Evolutionary conservation across 805 yeast species (phyloP).

Genomic region (Myxozyma neglecta): DNA sequence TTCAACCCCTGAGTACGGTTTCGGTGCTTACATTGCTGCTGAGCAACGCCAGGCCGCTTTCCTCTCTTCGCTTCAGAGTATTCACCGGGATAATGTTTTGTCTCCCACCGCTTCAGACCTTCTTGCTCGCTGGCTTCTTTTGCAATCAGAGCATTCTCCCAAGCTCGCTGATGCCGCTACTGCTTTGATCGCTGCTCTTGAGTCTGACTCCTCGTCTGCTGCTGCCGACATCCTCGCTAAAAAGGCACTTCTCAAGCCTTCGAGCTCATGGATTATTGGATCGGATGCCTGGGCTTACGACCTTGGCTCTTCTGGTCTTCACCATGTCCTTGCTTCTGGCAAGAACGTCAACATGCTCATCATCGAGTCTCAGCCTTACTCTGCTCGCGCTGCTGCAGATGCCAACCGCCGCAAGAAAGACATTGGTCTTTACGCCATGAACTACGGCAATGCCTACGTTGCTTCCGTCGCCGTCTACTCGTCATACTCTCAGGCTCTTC

Average conservation of each 20-base stretch:
- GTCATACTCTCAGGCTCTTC: conserved; percentile 87
- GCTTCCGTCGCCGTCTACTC: conserved; percentile 93
- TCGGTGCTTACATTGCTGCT: conserved; percentile 66
- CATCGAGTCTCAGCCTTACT: conserved; percentile 78
- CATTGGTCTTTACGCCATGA: conserved; percentile 92
- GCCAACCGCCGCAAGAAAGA: conserved; percentile 70
- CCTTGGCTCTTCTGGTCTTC: conserved; percentile 88
- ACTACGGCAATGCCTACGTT: conserved; percentile 82
- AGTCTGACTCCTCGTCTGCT: conserved; percentile 41
- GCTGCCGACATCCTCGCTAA: conserved; percentile 51
- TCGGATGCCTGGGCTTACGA: conserved; percentile 96
- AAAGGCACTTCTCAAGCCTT: conserved; percentile 49
- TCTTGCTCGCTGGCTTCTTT: conserved; percentile 70
- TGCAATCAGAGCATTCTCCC: conserved; percentile 24
- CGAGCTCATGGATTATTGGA: conserved; percentile 80
- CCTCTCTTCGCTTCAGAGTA: conserved; percentile 47
- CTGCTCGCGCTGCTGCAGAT: conserved; percentile 41
- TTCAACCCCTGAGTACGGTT: conserved; percentile 75
- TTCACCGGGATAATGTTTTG: conserved; percentile 41
- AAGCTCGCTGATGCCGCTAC: conserved; percentile 37
- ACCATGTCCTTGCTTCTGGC: conserved; percentile 72
- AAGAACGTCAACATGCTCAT: conserved; percentile 79
- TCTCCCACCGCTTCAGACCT: conserved; percentile 52
- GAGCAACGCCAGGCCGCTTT: conserved; percentile 54
- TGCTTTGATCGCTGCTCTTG: conserved; percentile 39